Percentiles rank a stretch among this genome's conserved stretches.
Evolutionary conservation across 192 early-diverging fungal genomes (phyloP).

Genomic region (Umbelopsis sp.): DNA sequence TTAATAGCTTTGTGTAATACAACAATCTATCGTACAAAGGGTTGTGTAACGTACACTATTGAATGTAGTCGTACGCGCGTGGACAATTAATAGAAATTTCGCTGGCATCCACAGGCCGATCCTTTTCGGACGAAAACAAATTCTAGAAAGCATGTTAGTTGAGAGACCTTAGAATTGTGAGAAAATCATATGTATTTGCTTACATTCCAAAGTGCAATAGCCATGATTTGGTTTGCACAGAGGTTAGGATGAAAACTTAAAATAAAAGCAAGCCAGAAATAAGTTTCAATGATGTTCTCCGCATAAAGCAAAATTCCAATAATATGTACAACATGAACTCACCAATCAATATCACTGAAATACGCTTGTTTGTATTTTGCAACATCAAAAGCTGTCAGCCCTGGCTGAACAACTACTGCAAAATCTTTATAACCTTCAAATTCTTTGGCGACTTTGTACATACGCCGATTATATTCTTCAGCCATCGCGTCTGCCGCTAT

Average conservation of each 20-base stretch:
- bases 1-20: constrained; percentile 22
- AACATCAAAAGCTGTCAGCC: constrained; percentile 46
- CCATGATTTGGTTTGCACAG: constrained; percentile 60
- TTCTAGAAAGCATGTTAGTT: constrained; percentile 33
- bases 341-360: constrained; percentile 58
- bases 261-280: not conserved
- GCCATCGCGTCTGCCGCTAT: constrained; percentile 38
- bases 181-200: not conserved
- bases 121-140: constrained; percentile 50
- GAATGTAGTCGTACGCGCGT: constrained; percentile 37
- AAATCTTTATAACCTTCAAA: constrained; percentile 33
- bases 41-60: constrained; percentile 26
- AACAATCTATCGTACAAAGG: constrained; percentile 25
- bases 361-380: constrained; percentile 51
- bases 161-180: not conserved
- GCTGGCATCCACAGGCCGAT: constrained; percentile 31
- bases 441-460: constrained; percentile 35
- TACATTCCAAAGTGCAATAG: constrained; percentile 57
- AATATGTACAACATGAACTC: constrained; percentile 18
- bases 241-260: constrained; percentile 59
- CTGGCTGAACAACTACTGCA: constrained; percentile 49
- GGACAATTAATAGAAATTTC: constrained; percentile 48
- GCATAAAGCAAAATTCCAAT: not conserved
- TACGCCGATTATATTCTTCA: constrained; percentile 35
- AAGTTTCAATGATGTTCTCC: not conserved